Evolutionary conservation across 1,284 basidiomycete genomes (phyloP), one percentile per base, ranked within the genome.

Genomic region (Trichosporon asahii): DNA sequence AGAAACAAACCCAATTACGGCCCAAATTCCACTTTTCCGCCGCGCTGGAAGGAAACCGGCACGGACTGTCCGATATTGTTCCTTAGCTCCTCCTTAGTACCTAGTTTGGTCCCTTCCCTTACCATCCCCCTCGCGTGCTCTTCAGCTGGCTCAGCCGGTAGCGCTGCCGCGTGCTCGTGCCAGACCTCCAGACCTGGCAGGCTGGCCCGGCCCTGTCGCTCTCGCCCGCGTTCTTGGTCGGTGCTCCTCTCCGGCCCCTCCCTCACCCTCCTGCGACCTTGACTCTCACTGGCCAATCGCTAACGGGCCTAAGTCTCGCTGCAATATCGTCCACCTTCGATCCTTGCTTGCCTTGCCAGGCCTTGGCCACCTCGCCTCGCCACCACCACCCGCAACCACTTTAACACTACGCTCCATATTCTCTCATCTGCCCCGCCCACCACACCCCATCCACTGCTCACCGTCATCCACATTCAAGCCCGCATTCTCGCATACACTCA

Each of bases 221-320:
- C 29, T 31, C 57, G 27, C 55, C 25, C 55, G 29, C 57, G 57
- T 61, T 18, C 29, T 33, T 33, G 29, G 57, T 18, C 57, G 15
- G 27, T 31, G 55, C 55, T 27, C 55, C 55, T 18, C 25, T 21
- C 53, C n/a, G n/a, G n/a, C n/a, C 23, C 7, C 23, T 9, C 46
- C 21, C 18, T 11, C 25, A 55, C 15, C 27, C 25, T 60, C 57
- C 57, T 31, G 8, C 57, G 27, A 33, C 29, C 57, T 61, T 31
- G 27, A 61, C 27, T 61, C 57, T 61, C 57, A 61, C 57, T 61
- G 57, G 57, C 57, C 29, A 31, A 31, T 31, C 27, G 18, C 29
- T 31, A 61, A 61, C 57, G 57, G 57, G 57, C 57, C 57, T 31
- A 61, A 61, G 57, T 31, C 27, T 57, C 57, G 57, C 57, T 61